Base-by-base conservation (phyloP, 176 grass and related monocot genomes). In the Oryza glaberrima region DNA sequence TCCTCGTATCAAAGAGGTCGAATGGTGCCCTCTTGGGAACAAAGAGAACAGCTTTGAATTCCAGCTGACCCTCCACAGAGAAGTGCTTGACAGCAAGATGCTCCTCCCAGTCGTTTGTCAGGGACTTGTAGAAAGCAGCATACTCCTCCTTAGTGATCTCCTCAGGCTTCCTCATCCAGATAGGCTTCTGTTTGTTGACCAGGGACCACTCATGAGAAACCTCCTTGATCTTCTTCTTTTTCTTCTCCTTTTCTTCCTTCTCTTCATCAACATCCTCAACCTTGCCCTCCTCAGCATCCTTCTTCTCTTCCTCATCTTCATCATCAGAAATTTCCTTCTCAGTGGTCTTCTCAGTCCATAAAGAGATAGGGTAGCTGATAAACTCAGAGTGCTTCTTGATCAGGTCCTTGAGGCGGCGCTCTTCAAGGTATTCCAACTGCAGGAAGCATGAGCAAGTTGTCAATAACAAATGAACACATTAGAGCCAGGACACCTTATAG, bases 191-290 rank as follows among this genome's bases (percentile, higher is more conserved):
- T 84, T 99, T 99, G 88, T 99, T 99, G 35, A 99, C 65, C 65
- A 94, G 65, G 25, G 90, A 78, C 96, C 96, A 99, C 78, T 99
- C 96, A 1, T 99, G 93, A 46, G 93, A 99, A 30, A 99, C 93
- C 85, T 99, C 96, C 96, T 99, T 99, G 71, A 96, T 96, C 86
- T 99, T 96, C 91, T 98, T 95, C 88, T 99, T 99, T 51, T 99
- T 96, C 75, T 96, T 96, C 16, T 94, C 90, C 32, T 96, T 92
- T 23, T 94, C 90, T 86, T 96, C 93, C 36, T 98, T 94, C 67
- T 98, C 91, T 75, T 99, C 96, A 68, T 99, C 96, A 74, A 94
- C 82, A 45, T 99, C 96, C 68, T 96, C 93, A 22, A 99, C 86
- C 86, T 99, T 99, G 75, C 91, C 96, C 82, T 99, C 93, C 43